Percentiles rank a stretch among this genome's conserved stretches.
Conservation (phyloP, 805 yeast genomes). For the Zygotorulaspora danielsina region DNA sequence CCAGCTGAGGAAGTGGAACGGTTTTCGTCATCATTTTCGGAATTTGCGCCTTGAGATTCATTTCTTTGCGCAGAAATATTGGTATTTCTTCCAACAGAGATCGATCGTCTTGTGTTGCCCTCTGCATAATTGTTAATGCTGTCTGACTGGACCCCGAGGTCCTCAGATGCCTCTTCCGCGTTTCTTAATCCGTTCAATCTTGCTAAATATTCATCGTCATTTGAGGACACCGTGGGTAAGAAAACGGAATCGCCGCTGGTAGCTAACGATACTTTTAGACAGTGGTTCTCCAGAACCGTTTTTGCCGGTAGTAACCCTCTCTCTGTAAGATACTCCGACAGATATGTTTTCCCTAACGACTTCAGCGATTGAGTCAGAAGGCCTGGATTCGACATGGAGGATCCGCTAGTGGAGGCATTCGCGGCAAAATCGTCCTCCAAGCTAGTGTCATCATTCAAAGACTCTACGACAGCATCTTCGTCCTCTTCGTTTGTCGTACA, state of each 20-base stretch:
- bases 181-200: slow-evolving; percentile 24
- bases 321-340: slow-evolving; percentile 22
- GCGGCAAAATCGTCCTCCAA: background rate
- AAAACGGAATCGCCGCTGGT: slow-evolving; percentile 36
- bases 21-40: background rate
- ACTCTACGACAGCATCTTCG: slow-evolving; percentile 1
- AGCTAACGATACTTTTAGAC: slow-evolving; percentile 29
- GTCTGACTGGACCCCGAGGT: background rate
- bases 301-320: slow-evolving; percentile 30
- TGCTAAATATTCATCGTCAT: slow-evolving; percentile 31
- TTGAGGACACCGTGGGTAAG: slow-evolving; percentile 31
- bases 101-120: background rate
- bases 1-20: slow-evolving; percentile 2
- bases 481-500: slow-evolving; percentile 3
- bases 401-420: slow-evolving; percentile 5
- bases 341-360: slow-evolving; percentile 15
- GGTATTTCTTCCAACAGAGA: background rate
- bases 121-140: background rate
- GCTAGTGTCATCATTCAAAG: slow-evolving; percentile 1
- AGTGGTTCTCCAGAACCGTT: slow-evolving; percentile 15
- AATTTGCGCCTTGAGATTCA: background rate
- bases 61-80: background rate
- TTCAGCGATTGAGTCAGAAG: slow-evolving; percentile 4
- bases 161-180: slow-evolving; percentile 11
- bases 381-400: slow-evolving; percentile 6